phyloP scores from a whole-genome alignment of 257 asterid species.

The Agastache rugosa region DNA sequence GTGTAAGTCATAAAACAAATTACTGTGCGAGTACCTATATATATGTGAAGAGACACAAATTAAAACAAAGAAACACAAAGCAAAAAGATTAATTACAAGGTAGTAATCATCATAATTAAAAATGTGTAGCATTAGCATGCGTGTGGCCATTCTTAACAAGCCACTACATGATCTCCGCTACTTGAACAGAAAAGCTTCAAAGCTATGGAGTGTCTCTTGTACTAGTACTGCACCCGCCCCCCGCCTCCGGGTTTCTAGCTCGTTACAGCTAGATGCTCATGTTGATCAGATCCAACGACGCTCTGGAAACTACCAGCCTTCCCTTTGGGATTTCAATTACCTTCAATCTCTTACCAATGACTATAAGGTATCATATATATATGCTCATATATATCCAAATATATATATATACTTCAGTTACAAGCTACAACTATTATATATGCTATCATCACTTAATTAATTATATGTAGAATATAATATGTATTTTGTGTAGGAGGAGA shows the following conservation, averaged over 20 bases:
- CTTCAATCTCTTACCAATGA: not conserved
- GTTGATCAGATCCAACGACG: not conserved
- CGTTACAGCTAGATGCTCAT: not conserved
- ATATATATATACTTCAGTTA: too few species aligned
- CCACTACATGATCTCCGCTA: not conserved
- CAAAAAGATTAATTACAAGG: too few species aligned
- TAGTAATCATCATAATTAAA: too few species aligned
- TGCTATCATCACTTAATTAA: too few species aligned
- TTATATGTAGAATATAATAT: not conserved
- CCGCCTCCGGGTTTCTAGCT: not conserved
- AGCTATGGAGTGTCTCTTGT: not conserved
- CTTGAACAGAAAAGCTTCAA: not conserved
- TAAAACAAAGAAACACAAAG: too few species aligned
- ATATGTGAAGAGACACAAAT: not conserved
- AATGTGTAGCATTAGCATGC: not conserved
- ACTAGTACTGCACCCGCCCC: not conserved
- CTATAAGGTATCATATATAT: constrained; percentile 3
- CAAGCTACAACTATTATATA: too few species aligned
- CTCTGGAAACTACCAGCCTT: constrained; percentile 16
- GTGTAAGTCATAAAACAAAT: too few species aligned
- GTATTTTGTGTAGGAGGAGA: constrained; percentile 15
- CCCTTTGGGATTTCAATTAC: not conserved
- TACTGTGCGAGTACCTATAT: too few species aligned
- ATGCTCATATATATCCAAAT: too few species aligned
- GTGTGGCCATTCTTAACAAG: not conserved